Evolutionary conservation across 257 asterid species (phyloP).

Genomic region (Leptodermis oblonga): DNA sequence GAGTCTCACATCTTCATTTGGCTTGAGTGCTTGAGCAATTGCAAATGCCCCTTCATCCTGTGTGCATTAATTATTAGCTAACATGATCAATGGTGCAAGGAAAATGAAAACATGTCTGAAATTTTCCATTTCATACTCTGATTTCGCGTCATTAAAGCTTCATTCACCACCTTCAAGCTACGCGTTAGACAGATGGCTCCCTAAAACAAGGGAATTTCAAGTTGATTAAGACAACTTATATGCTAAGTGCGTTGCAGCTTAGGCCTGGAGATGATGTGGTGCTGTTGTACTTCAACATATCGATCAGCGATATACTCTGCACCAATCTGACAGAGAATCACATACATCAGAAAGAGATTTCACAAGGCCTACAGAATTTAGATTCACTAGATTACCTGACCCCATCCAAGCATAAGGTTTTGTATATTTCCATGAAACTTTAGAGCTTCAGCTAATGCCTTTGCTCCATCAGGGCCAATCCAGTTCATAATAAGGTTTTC

Average conservation of each 20-base stretch:
- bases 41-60: conserved; percentile 96
- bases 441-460: conserved; percentile 84
- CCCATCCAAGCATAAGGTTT: conserved; percentile 93
- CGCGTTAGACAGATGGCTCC: conserved; percentile 83
- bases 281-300: conserved; percentile 82
- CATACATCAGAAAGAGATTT: conserved; percentile 20
- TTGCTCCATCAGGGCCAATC: conserved; percentile 92
- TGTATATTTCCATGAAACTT: conserved; percentile 80
- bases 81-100: conserved; percentile 8
- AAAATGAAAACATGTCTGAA: background rate
- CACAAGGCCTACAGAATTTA: conserved; percentile 3
- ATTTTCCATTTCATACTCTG: conserved; percentile 61
- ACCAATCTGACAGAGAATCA: conserved; percentile 57
- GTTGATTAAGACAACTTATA: conserved; percentile 54
- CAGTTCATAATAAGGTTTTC: too few relatives aligned
- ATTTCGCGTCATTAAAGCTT: conserved; percentile 75
- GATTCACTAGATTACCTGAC: conserved; percentile 59
- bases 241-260: conserved; percentile 90
- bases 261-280: conserved; percentile 73
- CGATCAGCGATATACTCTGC: conserved; percentile 81
- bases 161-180: conserved; percentile 89
- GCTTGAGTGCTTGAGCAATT: conserved; percentile 89
- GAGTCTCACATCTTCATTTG: conserved; percentile 86
- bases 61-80: conserved; percentile 12
- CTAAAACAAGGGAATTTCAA: conserved; percentile 34